Evolutionary conservation across 129 eudicot genomes (phyloP).

Genomic region (Saposhnikovia divaricata): DNA sequence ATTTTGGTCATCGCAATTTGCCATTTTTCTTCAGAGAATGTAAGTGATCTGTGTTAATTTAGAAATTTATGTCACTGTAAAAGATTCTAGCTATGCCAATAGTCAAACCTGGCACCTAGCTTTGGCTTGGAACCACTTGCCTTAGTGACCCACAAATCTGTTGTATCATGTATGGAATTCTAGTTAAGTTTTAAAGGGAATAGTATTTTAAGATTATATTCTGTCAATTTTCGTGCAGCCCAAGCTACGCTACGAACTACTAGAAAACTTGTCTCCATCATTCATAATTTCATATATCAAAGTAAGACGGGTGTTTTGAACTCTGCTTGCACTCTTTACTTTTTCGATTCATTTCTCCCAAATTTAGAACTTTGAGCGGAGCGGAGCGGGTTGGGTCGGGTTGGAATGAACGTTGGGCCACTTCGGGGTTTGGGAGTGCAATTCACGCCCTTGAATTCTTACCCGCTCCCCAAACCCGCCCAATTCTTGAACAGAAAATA

Average conservation of each 20-base stretch:
- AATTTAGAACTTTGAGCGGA: background rate
- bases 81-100: background rate
- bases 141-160: no score
- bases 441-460: no score
- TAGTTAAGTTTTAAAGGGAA: background rate
- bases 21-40: conserved; percentile 7
- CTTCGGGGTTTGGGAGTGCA: no score
- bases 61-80: background rate
- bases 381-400: no score
- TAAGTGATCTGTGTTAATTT: background rate
- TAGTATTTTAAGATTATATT: background rate
- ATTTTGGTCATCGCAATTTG: conserved; percentile 8
- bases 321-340: background rate
- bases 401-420: no score
- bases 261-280: background rate
- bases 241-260: background rate
- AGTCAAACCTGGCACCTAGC: conserved; percentile 12
- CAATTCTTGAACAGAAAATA: no score
- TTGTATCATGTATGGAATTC: background rate
- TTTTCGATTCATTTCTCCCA: background rate
- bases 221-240: conserved; percentile 1
- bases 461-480: no score
- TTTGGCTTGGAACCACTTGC: background rate
- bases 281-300: background rate
- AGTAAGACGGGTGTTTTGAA: background rate